Evolutionary conservation across 352 stramenopile genomes (phyloP).

Genomic region (Pythium coloratum): DNA sequence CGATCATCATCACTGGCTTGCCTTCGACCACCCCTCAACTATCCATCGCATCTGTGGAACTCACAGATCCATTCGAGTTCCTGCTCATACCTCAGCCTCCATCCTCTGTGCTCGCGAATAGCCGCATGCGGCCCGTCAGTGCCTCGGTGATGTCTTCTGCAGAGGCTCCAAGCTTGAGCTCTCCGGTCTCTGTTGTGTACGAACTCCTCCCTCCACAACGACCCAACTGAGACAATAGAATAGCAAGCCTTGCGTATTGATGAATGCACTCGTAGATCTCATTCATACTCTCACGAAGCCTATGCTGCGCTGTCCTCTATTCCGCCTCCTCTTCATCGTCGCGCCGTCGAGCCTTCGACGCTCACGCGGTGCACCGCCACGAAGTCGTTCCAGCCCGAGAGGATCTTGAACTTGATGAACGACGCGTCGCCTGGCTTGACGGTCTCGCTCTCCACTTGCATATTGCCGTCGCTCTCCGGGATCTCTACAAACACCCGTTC

Average conservation of each 20-base stretch:
- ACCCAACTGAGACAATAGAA: neutral
- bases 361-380: conserved; percentile 73
- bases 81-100: neutral
- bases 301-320: neutral
- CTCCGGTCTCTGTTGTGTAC: neutral
- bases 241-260: neutral
- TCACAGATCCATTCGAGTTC: neutral
- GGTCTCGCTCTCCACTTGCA: conserved; percentile 77
- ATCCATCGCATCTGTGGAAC: neutral
- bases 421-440: conserved; percentile 71
- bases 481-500: conserved; percentile 41
- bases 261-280: neutral
- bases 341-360: conserved; percentile 69
- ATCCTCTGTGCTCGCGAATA: neutral
- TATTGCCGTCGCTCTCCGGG: conserved; percentile 75
- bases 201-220: neutral
- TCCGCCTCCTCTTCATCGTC: conserved; percentile 32
- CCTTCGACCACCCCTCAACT: neutral
- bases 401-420: conserved; percentile 85
- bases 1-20: neutral
- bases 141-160: neutral
- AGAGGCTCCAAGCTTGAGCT: neutral
- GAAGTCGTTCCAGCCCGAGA: conserved; percentile 84
- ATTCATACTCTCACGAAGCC: neutral
- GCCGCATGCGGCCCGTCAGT: neutral